phyloP scores from a whole-genome alignment of 2,329 filamentous ascomycete species.

The Fusarium sambucinum region DNA sequence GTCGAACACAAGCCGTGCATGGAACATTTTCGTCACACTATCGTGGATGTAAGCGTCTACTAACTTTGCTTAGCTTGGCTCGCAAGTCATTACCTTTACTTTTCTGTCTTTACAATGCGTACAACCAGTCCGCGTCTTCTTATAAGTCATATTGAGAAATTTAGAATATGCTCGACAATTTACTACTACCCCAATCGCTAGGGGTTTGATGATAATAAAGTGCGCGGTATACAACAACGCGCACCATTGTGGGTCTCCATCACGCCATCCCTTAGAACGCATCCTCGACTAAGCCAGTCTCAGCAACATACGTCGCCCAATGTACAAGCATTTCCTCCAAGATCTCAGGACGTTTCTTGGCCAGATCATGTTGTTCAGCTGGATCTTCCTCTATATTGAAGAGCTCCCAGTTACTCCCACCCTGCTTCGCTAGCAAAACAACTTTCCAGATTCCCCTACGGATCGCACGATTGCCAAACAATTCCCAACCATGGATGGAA shows the following conservation, averaged over 20 bases:
- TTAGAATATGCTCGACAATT: too few relatives aligned
- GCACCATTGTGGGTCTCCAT: conserved; percentile 5
- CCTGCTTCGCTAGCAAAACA: conserved; percentile 47
- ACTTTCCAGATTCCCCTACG: conserved; percentile 69
- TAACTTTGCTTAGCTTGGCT: too few relatives aligned
- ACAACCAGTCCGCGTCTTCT: conserved; percentile 10
- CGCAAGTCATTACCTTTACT: conserved; percentile 8
- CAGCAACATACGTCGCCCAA: conserved; percentile 11
- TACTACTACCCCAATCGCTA: too few relatives aligned
- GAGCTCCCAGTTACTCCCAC: conserved; percentile 15
- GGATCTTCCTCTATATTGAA: conserved; percentile 21
- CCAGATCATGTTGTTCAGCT: conserved; percentile 5
- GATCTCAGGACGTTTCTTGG: conserved; percentile 3
- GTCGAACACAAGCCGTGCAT: conserved; percentile 4
- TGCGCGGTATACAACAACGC: too few relatives aligned
- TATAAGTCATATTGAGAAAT: not conserved
- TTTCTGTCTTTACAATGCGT: conserved; percentile 4
- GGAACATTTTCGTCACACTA: conserved; percentile 10
- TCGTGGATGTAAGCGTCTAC: not conserved
- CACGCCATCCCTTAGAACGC: not conserved
- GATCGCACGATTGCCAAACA: conserved; percentile 64
- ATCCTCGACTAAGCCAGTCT: conserved; percentile 14
- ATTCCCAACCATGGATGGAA: conserved; percentile 69
- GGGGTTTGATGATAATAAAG: too few relatives aligned
- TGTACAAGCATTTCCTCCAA: conserved; percentile 18